These are phyloP conservation scores for Elsinoe ampelina DNA, from an alignment of 2,329 filamentous ascomycete genomes.

Conservation along the genomic window DNA sequence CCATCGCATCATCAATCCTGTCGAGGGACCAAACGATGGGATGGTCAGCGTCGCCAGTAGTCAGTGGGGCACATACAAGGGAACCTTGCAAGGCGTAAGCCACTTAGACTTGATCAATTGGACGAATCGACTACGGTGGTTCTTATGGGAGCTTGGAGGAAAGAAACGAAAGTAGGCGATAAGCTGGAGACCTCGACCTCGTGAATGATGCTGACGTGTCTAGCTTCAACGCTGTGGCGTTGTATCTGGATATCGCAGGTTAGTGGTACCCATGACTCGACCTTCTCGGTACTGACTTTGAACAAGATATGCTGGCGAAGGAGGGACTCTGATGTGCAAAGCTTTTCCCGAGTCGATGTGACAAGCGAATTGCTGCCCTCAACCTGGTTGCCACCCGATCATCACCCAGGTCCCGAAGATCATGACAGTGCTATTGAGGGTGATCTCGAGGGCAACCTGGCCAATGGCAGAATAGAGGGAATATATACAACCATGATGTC, in stretches of 20 bases:
- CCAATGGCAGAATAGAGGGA: no score
- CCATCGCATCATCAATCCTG: constrained; percentile 44
- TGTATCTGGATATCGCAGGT: constrained; percentile 59
- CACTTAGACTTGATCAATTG: constrained; percentile 59
- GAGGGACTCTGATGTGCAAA: constrained; percentile 25
- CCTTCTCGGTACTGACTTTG: neutral
- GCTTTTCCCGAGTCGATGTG: no score
- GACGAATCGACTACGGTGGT: constrained; percentile 53
- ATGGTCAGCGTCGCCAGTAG: constrained; percentile 54
- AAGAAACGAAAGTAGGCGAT: constrained; percentile 43
- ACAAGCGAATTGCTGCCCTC: no score
- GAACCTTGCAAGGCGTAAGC: constrained; percentile 53
- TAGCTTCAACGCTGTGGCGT: constrained; percentile 52
- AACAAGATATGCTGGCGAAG: constrained; percentile 31
- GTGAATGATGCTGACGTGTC: constrained; percentile 15
- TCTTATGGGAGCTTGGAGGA: constrained; percentile 47
- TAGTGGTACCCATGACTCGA: constrained; percentile 19
- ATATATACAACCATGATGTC: no score
- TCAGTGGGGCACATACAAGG: constrained; percentile 54
- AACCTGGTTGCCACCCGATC: no score
- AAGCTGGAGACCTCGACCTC: neutral
- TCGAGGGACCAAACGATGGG: constrained; percentile 54
- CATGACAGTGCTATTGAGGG: no score
- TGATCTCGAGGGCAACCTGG: no score
- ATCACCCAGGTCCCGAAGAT: no score